A percentile compares a stretch with the other conserved stretches of the same genome.
phyloP scores from a whole-genome alignment of 208 protist species.

The Borovskyia barvae region DNA sequence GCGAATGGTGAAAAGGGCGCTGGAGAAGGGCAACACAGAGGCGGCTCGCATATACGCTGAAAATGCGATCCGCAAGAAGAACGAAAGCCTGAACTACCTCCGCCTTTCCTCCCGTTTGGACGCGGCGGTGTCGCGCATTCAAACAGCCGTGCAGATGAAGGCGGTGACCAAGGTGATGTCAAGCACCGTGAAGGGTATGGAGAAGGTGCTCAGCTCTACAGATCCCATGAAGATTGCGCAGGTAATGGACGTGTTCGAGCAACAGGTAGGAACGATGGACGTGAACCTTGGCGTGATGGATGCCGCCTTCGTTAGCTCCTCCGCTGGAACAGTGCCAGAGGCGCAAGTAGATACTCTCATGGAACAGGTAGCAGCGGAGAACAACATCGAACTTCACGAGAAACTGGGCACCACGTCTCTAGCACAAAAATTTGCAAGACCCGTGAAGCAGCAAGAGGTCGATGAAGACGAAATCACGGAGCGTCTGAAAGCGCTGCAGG shows the following conservation, averaged over 20 bases:
- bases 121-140: constrained; percentile 92
- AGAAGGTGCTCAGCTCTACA: constrained; percentile 92
- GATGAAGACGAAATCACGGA: constrained; percentile 66
- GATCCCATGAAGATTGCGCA: constrained; percentile 87
- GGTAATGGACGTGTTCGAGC: constrained; percentile 98
- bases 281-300: constrained; percentile 93
- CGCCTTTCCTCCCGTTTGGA: constrained; percentile 94
- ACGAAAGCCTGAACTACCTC: constrained; percentile 95
- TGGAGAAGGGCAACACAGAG: constrained; percentile 97
- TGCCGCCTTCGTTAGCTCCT: constrained; percentile 88
- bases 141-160: constrained; percentile 94
- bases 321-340: constrained; percentile 86
- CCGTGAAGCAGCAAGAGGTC: constrained; percentile 25
- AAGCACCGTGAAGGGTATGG: constrained; percentile 93
- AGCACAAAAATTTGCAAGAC: constrained; percentile 21
- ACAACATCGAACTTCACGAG: constrained; percentile 90
- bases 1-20: constrained; percentile 92
- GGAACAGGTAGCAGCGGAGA: constrained; percentile 93
- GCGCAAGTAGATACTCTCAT: constrained; percentile 91
- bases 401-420: constrained; percentile 46
- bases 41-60: constrained; percentile 98
- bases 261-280: constrained; percentile 95
- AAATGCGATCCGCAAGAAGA: constrained; percentile 97
- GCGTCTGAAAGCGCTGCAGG: constrained; percentile 57
- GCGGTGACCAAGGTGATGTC: constrained; percentile 93